Evolutionary conservation across 73 alveolate species (phyloP), one percentile per base, ranked within the genome.

Genomic region (Paramecium tetraurelia): DNA sequence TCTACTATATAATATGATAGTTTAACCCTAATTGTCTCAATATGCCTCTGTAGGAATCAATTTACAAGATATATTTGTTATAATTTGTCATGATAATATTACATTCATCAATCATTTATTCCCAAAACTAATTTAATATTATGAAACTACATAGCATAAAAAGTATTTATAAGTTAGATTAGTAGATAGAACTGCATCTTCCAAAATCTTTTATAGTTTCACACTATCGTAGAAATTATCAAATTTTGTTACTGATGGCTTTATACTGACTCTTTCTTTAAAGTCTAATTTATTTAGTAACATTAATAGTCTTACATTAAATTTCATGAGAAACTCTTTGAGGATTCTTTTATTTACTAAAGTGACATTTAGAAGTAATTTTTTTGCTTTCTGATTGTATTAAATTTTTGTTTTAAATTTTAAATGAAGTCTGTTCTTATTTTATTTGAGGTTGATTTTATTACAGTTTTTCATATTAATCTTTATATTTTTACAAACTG

Each of bases 321-420:
- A 53, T 53, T 53, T 53, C 69, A 53, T 53, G 69, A 18, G 76
- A 40, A 10, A 80, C 90, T 80, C 90, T 40, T 48, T 80, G 16
- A 24, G 90, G 90, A 80, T 31, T 38, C 57, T 33, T 24, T 24
- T 24, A 80, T 80, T 46, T 40, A 9, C 57, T 24, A 31, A 80
- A 43, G 7, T 38, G 31, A 20, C 27, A 20, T 46, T 46, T 40
- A 0, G 90, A 27, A 1, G 48, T 9, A 21, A 33, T 10, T 27
- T 63, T 63, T 33, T 63, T 63, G 11, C 9, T 18, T 4, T 53
- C 69, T 53, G 69, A 16, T 53, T 53, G 21, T 14, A 18, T 18
- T 53, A 16, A 53, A 53, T 53, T 53, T 53, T 53, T 53, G 11
- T 31, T 53, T 18, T 53, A 16, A 18, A 53, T 2, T 53, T 53